Percentiles rank a stretch among this genome's conserved stretches.
Evolutionary conservation across 2,329 filamentous ascomycete species (phyloP).

Genomic region (Colletotrichum limetticola): DNA sequence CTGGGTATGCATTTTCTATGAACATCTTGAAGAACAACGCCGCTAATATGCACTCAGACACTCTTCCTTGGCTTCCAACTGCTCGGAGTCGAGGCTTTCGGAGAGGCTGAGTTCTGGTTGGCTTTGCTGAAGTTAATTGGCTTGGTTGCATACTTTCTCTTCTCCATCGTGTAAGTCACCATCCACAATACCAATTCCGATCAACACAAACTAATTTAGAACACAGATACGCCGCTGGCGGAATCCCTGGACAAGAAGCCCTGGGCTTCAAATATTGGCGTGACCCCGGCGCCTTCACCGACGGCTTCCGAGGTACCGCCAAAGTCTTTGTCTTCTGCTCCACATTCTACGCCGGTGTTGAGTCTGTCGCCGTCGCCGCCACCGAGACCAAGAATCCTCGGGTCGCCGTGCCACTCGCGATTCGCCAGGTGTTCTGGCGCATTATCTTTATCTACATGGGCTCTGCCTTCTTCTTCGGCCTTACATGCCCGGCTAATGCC

Average conservation of each 20-base stretch:
- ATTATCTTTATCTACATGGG: conserved; percentile 75
- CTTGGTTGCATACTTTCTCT: conserved; percentile 77
- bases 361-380: conserved; percentile 71
- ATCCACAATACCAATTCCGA: background rate
- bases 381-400: conserved; percentile 70
- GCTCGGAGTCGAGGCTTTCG: conserved; percentile 78
- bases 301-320: conserved; percentile 74
- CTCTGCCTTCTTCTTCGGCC: conserved; percentile 77
- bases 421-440: conserved; percentile 70
- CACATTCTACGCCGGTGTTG: conserved; percentile 77
- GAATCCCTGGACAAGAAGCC: conserved; percentile 65
- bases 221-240: conserved; percentile 70
- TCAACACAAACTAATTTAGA: background rate
- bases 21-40: background rate
- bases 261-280: conserved; percentile 80
- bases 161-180: conserved; percentile 68
- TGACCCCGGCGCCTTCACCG: conserved; percentile 74
- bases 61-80: conserved; percentile 76
- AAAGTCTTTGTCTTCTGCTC: conserved; percentile 77
- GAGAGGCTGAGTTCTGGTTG: conserved; percentile 85
- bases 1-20: conserved; percentile 60
- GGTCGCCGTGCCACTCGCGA: conserved; percentile 65
- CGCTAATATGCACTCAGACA: conserved; percentile 40
- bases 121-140: conserved; percentile 77
- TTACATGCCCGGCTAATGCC: conserved; percentile 78